phyloP scores from a whole-genome alignment of 2,329 filamentous ascomycete species.

The Aureobasidium sp. region DNA sequence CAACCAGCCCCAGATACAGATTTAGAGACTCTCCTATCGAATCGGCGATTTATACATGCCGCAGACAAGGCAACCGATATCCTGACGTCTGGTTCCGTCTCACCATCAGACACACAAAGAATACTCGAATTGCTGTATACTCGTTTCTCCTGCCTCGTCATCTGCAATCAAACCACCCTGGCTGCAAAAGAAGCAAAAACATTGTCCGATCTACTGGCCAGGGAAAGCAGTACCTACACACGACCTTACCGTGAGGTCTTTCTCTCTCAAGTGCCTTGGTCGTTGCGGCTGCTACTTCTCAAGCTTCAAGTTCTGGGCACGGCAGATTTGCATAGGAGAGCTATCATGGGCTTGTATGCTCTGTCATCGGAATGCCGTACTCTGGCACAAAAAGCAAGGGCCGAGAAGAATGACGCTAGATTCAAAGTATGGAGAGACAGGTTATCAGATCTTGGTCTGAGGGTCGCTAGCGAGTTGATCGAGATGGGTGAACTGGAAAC shows the following conservation, averaged over 20 bases:
- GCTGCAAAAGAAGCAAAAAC: conserved; percentile 54
- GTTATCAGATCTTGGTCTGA: conserved; percentile 64
- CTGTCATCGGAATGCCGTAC: conserved; percentile 43
- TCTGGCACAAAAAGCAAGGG: conserved; percentile 21
- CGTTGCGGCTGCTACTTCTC: conserved; percentile 72
- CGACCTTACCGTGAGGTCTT: neutral
- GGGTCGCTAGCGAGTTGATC: conserved; percentile 57
- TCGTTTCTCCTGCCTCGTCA: conserved; percentile 59
- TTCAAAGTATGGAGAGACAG: conserved; percentile 62
- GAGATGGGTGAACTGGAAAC: conserved; percentile 85
- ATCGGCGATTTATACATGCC: conserved; percentile 66
- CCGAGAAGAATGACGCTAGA: conserved; percentile 48
- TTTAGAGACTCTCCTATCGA: conserved; percentile 58
- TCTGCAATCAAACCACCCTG: conserved; percentile 57
- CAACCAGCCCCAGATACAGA: conserved; percentile 56
- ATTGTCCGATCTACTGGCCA: conserved; percentile 47
- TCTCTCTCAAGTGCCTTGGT: conserved; percentile 62
- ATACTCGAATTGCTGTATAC: conserved; percentile 76
- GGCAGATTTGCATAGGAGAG: conserved; percentile 70
- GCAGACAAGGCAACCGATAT: conserved; percentile 34
- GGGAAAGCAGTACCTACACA: conserved; percentile 14
- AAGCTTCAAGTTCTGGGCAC: conserved; percentile 80
- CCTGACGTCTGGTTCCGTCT: conserved; percentile 31
- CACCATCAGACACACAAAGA: conserved; percentile 50
- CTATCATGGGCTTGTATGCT: conserved; percentile 86